Percentiles rank a stretch among this genome's conserved stretches.
phyloP scores from a whole-genome alignment of 768 basidiomycete species.

The Scleroderma citrinum region DNA sequence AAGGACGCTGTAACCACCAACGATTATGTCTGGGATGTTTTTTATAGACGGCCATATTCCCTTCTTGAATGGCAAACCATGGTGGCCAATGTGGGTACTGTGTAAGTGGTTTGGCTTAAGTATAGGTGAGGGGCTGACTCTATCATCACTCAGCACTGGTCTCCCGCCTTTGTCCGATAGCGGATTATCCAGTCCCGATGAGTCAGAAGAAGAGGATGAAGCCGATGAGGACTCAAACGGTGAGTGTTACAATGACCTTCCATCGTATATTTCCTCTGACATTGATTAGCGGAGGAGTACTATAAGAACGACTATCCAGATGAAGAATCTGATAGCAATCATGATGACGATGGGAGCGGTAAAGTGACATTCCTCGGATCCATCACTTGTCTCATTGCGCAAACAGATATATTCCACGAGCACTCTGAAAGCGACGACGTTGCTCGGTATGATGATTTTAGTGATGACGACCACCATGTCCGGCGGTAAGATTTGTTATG shows the following conservation, averaged over 20 bases:
- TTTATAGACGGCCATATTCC: conserved; percentile 63
- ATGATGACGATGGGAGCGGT: conserved; percentile 26
- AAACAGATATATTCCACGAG: conserved; percentile 54
- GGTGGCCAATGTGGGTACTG: conserved; percentile 52
- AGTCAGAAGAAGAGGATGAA: conserved; percentile 64
- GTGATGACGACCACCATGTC: conserved; percentile 24
- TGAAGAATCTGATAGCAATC: conserved; percentile 42
- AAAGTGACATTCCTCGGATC: conserved; percentile 6
- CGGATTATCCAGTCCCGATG: conserved; percentile 32
- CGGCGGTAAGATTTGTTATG: conserved; percentile 24
- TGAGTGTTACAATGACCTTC: conserved; percentile 22
- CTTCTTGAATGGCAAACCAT: conserved; percentile 55
- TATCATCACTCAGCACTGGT: conserved; percentile 43
- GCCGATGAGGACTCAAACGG: conserved; percentile 86
- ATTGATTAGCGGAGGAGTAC: conserved; percentile 62
- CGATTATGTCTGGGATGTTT: conserved; percentile 84
- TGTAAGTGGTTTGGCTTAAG: conserved; percentile 38
- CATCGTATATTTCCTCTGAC: not conserved
- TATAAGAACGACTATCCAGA: conserved; percentile 86
- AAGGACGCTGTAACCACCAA: conserved; percentile 17
- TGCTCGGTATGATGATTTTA: conserved; percentile 17
- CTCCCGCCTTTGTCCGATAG: conserved; percentile 56
- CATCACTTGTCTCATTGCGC: not conserved
- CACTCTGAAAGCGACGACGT: conserved; percentile 44
- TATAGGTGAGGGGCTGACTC: not conserved